Percentiles rank a stretch among this genome's conserved stretches.
Evolutionary conservation across 78 protist species (phyloP).

Genomic region (Bigelowiella natans): DNA sequence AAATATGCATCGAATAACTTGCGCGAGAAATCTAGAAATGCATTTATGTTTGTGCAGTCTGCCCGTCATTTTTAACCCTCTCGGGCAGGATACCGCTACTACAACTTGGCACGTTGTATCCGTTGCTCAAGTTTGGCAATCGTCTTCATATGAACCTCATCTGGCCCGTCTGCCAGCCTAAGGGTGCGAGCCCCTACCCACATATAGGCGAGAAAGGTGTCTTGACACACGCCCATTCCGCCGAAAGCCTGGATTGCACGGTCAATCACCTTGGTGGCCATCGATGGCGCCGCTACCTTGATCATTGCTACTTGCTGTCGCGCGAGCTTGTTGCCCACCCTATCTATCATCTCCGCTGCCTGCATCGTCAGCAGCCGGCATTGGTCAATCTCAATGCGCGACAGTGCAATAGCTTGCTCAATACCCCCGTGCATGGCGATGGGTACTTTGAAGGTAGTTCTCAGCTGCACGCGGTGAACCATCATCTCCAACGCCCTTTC

Average conservation of each 20-base stretch:
- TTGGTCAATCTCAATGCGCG: slow-evolving; percentile 57
- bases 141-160: too few species aligned
- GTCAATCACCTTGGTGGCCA: slow-evolving; percentile 52
- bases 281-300: slow-evolving; percentile 46
- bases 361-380: slow-evolving; percentile 42
- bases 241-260: slow-evolving; percentile 51
- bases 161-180: too few species aligned
- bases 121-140: too few species aligned
- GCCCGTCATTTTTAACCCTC: too few species aligned
- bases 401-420: slow-evolving; percentile 39
- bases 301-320: slow-evolving; percentile 43
- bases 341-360: slow-evolving; percentile 52
- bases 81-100: too few species aligned
- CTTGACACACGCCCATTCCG: too few species aligned
- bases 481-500: background rate
- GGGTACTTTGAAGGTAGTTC: background rate
- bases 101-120: too few species aligned
- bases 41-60: too few species aligned
- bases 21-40: too few species aligned
- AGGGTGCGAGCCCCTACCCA: too few species aligned
- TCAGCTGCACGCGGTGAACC: background rate
- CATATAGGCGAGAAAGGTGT: too few species aligned
- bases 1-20: too few species aligned
- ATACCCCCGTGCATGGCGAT: slow-evolving; percentile 5
- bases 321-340: slow-evolving; percentile 42